Evolutionary conservation across 169 alveolate species (phyloP).

Genomic region (Cryptosporidium xiaoi): DNA sequence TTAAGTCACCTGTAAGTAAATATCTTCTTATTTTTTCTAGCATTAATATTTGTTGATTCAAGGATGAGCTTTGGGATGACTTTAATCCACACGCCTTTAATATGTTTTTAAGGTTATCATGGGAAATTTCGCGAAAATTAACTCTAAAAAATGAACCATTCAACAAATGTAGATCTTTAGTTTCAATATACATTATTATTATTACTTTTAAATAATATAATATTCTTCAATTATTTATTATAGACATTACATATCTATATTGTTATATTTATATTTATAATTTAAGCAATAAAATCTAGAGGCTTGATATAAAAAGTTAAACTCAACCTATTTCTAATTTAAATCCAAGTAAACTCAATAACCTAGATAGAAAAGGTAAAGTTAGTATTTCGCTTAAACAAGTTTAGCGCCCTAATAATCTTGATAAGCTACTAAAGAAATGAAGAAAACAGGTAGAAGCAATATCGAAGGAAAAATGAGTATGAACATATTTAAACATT

Average conservation of each 20-base stretch:
- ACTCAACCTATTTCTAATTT: too few relatives aligned
- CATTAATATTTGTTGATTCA: constrained; percentile 22
- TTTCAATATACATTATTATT: constrained; percentile 38
- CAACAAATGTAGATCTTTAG: constrained; percentile 19
- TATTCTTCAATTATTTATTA: too few relatives aligned
- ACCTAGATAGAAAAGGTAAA: too few relatives aligned
- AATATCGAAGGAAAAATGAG: too few relatives aligned
- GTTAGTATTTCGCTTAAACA: too few relatives aligned
- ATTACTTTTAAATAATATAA: not conserved
- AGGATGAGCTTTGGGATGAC: constrained; percentile 31
- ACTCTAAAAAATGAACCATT: constrained; percentile 67
- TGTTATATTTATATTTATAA: not conserved
- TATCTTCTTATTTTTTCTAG: constrained; percentile 36
- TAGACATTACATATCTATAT: not conserved
- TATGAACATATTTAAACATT: too few relatives aligned
- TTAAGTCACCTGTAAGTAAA: constrained; percentile 35
- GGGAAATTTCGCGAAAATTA: constrained; percentile 18
- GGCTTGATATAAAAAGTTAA: too few relatives aligned
- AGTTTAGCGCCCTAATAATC: too few relatives aligned
- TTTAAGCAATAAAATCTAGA: too few relatives aligned
- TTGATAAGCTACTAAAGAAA: too few relatives aligned
- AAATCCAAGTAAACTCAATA: too few relatives aligned
- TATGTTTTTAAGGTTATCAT: constrained; percentile 15
- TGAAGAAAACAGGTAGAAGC: too few relatives aligned
- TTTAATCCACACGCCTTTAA: constrained; percentile 58